Conservation (phyloP, 1,139 yeast species). For the Kurtzmaniella quercitrusa region DNA sequence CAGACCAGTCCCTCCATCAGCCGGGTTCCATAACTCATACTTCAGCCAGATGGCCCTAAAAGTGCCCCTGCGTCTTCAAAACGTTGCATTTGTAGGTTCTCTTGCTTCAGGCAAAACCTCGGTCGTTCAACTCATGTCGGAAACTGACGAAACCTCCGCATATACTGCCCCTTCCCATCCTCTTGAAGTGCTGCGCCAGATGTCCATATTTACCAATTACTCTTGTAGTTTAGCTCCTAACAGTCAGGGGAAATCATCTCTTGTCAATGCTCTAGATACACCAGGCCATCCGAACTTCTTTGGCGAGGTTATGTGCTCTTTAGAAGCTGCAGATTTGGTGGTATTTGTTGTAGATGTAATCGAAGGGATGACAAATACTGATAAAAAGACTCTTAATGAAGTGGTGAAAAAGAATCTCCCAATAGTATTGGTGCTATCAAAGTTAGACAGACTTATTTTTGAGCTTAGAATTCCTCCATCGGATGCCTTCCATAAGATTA, state of each 20-base stretch:
- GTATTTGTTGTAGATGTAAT: slow-evolving; percentile 76
- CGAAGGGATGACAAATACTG: slow-evolving; percentile 67
- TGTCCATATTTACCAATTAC: slow-evolving; percentile 63
- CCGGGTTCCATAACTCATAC: slow-evolving; percentile 28
- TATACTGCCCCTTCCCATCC: slow-evolving; percentile 34
- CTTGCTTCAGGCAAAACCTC: slow-evolving; percentile 87
- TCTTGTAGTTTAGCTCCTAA: slow-evolving; percentile 61
- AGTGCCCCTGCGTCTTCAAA: slow-evolving; percentile 66
- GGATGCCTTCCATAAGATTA: slow-evolving; percentile 70
- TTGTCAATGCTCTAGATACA: slow-evolving; percentile 68
- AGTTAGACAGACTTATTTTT: slow-evolving; percentile 74
- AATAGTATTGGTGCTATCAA: slow-evolving; percentile 65
- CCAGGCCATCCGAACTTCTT: slow-evolving; percentile 89
- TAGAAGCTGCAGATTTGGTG: slow-evolving; percentile 61
- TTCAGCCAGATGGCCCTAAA: slow-evolving; percentile 42
- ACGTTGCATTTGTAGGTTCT: slow-evolving; percentile 78
- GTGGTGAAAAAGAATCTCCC: slow-evolving; percentile 47
- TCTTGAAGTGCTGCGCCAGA: slow-evolving; percentile 66
- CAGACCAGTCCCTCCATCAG: slow-evolving; percentile 34
- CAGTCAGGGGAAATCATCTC: slow-evolving; percentile 50
- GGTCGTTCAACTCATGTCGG: slow-evolving; percentile 63
- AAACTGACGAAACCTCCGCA: slow-evolving; percentile 49
- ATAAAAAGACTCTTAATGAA: slow-evolving; percentile 45
- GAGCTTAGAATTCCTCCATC: slow-evolving; percentile 73
- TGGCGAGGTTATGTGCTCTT: slow-evolving; percentile 65